Conservation (phyloP, 257 asterid genomes). For the Nicotiana tabacum region DNA sequence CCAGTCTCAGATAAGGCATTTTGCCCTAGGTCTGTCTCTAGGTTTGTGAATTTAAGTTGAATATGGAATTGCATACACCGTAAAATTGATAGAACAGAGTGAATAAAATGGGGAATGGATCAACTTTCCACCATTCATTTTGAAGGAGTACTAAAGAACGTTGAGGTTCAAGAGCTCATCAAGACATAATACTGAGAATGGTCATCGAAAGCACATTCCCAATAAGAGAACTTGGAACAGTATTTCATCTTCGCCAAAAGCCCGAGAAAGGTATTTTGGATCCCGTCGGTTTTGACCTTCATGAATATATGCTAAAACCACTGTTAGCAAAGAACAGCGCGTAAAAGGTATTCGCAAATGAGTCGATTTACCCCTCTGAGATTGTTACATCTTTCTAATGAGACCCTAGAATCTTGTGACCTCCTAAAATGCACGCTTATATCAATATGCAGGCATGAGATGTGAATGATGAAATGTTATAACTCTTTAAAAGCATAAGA, state of each 20-base stretch:
- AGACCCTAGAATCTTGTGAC: not conserved
- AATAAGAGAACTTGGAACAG: not conserved
- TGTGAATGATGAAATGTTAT: not conserved
- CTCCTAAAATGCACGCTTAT: no score
- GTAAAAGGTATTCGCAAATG: not conserved
- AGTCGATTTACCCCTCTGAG: not conserved
- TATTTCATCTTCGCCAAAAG: not conserved
- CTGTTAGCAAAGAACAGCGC: not conserved
- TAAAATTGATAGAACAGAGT: not conserved
- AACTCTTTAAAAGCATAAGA: not conserved
- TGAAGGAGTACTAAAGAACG: not conserved
- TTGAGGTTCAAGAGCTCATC: conserved; percentile 1
- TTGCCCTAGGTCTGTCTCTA: not conserved
- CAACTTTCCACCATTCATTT: not conserved
- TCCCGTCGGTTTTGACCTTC: not conserved
- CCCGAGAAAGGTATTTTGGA: not conserved
- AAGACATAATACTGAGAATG: not conserved
- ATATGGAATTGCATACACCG: not conserved
- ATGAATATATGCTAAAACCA: not conserved
- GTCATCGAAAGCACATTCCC: not conserved
- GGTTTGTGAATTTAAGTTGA: not conserved
- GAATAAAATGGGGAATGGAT: not conserved
- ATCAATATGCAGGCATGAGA: not conserved
- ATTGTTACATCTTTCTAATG: not conserved
- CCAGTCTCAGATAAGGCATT: not conserved